Evolutionary conservation across 2,329 filamentous ascomycete genomes (phyloP), one percentile per base, ranked within the genome.

Genomic region (Cryphonectria japonica): DNA sequence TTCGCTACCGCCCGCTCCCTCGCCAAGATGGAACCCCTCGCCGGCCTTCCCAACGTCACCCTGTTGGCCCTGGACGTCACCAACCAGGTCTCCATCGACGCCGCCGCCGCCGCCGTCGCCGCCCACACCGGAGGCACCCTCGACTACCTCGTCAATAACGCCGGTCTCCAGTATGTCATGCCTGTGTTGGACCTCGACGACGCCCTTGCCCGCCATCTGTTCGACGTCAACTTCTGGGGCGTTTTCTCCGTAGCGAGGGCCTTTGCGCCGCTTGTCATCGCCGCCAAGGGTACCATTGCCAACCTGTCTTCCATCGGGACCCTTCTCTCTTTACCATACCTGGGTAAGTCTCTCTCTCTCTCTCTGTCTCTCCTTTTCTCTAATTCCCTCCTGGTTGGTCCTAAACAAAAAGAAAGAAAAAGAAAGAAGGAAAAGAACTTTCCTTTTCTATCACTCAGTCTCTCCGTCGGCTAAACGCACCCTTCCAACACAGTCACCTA

Each of bases 71-170:
- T 82, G 1, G 80, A 83, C 57, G 79, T 82, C 3, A 77, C 77
- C 2, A 75, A 74, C 13, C 67, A 67, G 1, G 72, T 75, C 3
- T 79, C 77, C 16, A 76, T 82, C 22, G 69, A 68, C 0, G 73
- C 73, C 26, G 73, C 73, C 19, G 72, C 72, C 16, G 68, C 54
- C n/a, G 34, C 52, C 9, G 66, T 67, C 26, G 29, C 39, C 37
- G 29, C 34, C 0, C 22, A 29, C n/a, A 63, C 59, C 11, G 60
- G 59, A 34, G 67, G 59, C 59, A 57, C 59, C 13, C 59, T 69
- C 57, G 87, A 89, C 74, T 83, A 89, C 63, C 84, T 89, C n/a
- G 83, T 89, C 66, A 89, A 89, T 78, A 89, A 89, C 72, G 87
- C 66, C 87, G 85, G 88, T 73, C 72, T 82, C 22, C 2, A 13